These are phyloP conservation scores for Citrullus colocynthis DNA, from an alignment of 306 rosid genomes.

Conservation along the genomic window DNA sequence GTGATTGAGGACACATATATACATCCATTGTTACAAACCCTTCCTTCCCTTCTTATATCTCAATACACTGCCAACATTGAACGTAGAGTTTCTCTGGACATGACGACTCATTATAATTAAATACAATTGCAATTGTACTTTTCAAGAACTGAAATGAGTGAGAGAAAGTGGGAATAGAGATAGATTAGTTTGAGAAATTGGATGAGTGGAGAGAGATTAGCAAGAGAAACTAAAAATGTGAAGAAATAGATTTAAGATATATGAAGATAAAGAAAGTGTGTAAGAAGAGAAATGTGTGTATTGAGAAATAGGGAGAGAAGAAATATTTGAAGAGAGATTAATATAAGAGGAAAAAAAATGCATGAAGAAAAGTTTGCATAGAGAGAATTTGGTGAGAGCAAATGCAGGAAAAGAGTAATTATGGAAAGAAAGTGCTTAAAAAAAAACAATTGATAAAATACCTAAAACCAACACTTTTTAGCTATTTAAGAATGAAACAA, in stretches of 20 bases:
- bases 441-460: neutral
- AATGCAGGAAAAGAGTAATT: neutral
- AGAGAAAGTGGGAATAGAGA: neutral
- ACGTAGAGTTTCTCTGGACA: neutral
- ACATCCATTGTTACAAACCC: neutral
- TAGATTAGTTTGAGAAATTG: neutral
- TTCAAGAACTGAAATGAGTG: neutral
- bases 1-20: too few relatives aligned
- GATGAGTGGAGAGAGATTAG: neutral
- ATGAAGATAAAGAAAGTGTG: neutral
- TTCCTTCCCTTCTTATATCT: neutral
- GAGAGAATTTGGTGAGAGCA: neutral
- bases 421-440: neutral
- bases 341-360: neutral
- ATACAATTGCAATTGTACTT: too few relatives aligned
- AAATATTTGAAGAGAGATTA: neutral
- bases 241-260: neutral
- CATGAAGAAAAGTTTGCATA: neutral
- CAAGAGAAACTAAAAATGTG: neutral
- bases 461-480: neutral
- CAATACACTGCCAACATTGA: neutral
- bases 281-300: neutral
- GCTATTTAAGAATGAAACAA: neutral
- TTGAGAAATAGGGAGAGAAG: neutral
- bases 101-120: neutral